Evolutionary conservation across 2,329 filamentous ascomycete genomes (phyloP), one percentile per base, ranked within the genome.

Genomic region (Monilinia polystroma): DNA sequence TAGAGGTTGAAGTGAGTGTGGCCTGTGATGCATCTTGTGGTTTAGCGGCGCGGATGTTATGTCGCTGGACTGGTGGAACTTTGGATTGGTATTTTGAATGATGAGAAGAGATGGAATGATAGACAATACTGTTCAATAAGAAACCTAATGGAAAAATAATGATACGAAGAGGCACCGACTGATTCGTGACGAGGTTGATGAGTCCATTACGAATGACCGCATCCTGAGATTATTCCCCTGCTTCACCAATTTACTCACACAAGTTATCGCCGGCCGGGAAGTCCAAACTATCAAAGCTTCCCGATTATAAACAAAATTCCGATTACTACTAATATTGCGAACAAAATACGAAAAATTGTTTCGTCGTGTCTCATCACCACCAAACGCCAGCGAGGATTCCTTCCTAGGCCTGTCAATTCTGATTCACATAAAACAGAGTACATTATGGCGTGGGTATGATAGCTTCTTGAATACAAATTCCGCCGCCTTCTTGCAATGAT

Each of bases 341-440:
- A 38, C 5, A 60, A 60, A 8, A 60, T 35, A 18, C 18, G 3
- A 38, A 14, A 51, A 51, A 60, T 51, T 12, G 58, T 38, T 38
- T 38, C 8, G 8, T 60, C 58, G 32, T 38, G 29, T 60, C 47
- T 60, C 20, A 29, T 51, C 58, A 60, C 58, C 20, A 16, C n/a
- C 7, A 60, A 26, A 38, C 58, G 45, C 58, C 58, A 60, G n/a
- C 8, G 58, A 26, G 10, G 49, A 38, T 26, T 18, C n/a, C 29
- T 60, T 20, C 58, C 58, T 4, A 60, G 14, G 18, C 58, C 58
- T 1, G 45, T 51, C 20, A 60, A 38, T 26, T 60, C 58, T n/a
- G 45, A 51, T 60, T 60, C 45, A 14, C 29, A 60, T 51, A 38
- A 51, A 7, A 51, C 38, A 11, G 45, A 60, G 14, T 51, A 60